Evolutionary conservation across 495 filamentous ascomycete species (phyloP).

Genomic region (Tuber microsphaerosporum): DNA sequence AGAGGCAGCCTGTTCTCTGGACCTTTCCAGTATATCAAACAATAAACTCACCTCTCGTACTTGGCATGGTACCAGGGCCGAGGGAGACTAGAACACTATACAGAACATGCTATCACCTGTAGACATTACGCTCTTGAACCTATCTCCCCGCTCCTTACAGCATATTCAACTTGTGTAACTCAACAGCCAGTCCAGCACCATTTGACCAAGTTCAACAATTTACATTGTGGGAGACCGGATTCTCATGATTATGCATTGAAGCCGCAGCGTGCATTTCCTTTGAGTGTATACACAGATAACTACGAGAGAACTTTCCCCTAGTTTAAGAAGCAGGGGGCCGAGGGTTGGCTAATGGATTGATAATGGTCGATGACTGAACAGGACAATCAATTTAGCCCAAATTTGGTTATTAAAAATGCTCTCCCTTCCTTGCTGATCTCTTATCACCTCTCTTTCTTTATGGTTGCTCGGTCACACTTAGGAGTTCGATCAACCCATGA

Average conservation of each 20-base stretch:
- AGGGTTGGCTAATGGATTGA: conserved; percentile 57
- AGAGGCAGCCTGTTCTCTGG: conserved; percentile 79
- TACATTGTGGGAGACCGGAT: conserved; percentile 72
- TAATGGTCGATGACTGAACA: too few species aligned
- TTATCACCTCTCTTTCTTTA: too few species aligned
- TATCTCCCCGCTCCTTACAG: conserved; percentile 67
- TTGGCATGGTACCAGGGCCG: conserved; percentile 69
- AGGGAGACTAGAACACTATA: background rate
- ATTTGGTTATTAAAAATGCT: too few species aligned
- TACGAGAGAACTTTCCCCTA: conserved; percentile 70
- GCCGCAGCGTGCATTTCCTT: conserved; percentile 43
- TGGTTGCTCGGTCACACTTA: too few species aligned
- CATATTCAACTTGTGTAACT: conserved; percentile 62
- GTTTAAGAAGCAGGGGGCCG: conserved; percentile 56
- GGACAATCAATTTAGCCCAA: too few species aligned
- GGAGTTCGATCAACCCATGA: too few species aligned
- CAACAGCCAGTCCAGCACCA: conserved; percentile 76
- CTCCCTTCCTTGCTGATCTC: too few species aligned
- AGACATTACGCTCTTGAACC: conserved; percentile 85
- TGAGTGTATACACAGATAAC: conserved; percentile 60
- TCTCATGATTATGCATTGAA: conserved; percentile 59
- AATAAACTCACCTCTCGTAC: conserved; percentile 74
- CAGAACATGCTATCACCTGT: conserved; percentile 51
- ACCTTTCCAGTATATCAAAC: conserved; percentile 78
- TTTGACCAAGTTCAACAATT: conserved; percentile 61